These are phyloP conservation scores for Puccinia polysora DNA, from an alignment of 1,284 basidiomycete species.

Conservation along the genomic window DNA sequence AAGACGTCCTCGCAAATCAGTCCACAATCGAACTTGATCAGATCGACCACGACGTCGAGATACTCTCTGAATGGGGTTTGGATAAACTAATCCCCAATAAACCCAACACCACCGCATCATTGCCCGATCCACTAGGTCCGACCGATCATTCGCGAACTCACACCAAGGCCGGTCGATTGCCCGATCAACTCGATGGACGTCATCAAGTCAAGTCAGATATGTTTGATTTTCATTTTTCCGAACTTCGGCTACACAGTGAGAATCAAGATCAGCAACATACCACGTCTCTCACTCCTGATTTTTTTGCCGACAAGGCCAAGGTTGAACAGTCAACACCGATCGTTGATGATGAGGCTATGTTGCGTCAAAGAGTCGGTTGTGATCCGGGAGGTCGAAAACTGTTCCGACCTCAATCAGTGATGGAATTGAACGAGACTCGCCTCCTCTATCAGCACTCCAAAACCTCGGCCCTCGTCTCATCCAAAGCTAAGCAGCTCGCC, in stretches of 20 bases:
- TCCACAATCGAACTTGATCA: background rate
- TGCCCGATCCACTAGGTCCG: background rate
- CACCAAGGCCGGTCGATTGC: background rate
- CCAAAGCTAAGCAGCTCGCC: constrained; percentile 14
- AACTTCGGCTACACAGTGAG: constrained; percentile 15
- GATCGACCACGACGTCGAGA: constrained; percentile 7
- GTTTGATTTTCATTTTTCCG: constrained; percentile 40
- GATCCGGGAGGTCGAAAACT: constrained; percentile 34
- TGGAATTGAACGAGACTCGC: constrained; percentile 15
- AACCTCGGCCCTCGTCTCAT: too few species aligned
- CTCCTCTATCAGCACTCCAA: background rate
- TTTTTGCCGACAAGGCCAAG: constrained; percentile 9
- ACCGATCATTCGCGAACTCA: background rate
- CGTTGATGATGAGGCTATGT: constrained; percentile 36
- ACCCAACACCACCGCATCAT: background rate
- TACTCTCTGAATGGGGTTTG: constrained; percentile 35
- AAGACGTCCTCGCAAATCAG: background rate
- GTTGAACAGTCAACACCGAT: background rate
- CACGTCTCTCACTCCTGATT: background rate
- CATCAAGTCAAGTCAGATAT: constrained; percentile 36
- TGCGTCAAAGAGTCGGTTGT: constrained; percentile 23
- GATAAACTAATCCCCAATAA: constrained; percentile 30
- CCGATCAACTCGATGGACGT: background rate
- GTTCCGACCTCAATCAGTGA: constrained; percentile 34
- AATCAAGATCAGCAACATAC: constrained; percentile 1